phyloP scores from a whole-genome alignment of 768 basidiomycete genomes.

The Kwoniella heveanensis region DNA sequence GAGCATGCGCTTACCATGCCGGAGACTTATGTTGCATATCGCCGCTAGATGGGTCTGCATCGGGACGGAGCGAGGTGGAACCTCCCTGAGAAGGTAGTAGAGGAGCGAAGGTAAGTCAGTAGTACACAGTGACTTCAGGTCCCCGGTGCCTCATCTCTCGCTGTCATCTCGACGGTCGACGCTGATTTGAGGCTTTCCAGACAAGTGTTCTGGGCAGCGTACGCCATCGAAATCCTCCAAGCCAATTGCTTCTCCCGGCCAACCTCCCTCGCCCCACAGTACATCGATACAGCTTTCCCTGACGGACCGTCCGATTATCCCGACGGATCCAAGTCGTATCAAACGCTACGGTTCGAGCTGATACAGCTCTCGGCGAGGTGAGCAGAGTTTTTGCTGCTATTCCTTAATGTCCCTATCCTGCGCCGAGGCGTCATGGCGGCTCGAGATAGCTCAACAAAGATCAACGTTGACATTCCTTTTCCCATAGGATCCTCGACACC shows the following conservation, averaged over 20 bases:
- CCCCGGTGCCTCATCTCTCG: not conserved
- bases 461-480: too few relatives aligned
- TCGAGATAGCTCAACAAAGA: too few relatives aligned
- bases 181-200: slow-evolving; percentile 4
- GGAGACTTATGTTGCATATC: not conserved
- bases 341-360: slow-evolving; percentile 20
- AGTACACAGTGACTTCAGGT: too few relatives aligned
- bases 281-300: slow-evolving; percentile 23
- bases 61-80: slow-evolving; percentile 27
- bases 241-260: slow-evolving; percentile 30
- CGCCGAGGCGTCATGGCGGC: too few relatives aligned
- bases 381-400: too few relatives aligned
- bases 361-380: slow-evolving; percentile 24
- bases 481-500: slow-evolving; percentile 9
- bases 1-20: not conserved
- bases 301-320: slow-evolving; percentile 12
- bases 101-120: slow-evolving; percentile 25
- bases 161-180: not conserved
- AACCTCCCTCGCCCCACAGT: slow-evolving; percentile 16
- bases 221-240: slow-evolving; percentile 26
- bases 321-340: slow-evolving; percentile 12
- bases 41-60: slow-evolving; percentile 30
- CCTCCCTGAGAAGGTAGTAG: slow-evolving; percentile 23
- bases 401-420: too few relatives aligned
- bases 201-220: slow-evolving; percentile 28